These are phyloP conservation scores for Ogataea kodamae DNA, from an alignment of 805 yeast species.

Conservation along the genomic window DNA sequence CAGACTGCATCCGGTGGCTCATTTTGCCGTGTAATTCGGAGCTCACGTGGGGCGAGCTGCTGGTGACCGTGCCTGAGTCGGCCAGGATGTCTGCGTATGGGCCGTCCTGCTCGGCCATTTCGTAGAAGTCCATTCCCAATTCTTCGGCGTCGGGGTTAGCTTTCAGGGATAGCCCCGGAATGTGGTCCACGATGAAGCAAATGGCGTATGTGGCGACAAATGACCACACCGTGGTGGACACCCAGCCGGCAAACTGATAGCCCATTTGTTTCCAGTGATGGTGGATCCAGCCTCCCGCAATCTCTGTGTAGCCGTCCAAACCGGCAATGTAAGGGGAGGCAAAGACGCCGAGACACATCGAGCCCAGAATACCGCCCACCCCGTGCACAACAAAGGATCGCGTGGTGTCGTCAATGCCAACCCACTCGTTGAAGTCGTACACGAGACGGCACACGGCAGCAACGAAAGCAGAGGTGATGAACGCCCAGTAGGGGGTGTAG, in stretches of 20 bases:
- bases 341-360: slow-evolving; percentile 41
- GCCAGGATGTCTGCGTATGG: slow-evolving; percentile 9
- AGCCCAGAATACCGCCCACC: slow-evolving; percentile 45
- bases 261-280: slow-evolving; percentile 45
- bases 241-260: slow-evolving; percentile 44
- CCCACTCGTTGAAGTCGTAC: slow-evolving; percentile 37
- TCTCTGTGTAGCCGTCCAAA: slow-evolving; percentile 41
- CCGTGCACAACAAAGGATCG: slow-evolving; percentile 46
- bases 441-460: slow-evolving; percentile 37
- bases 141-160: slow-evolving; percentile 45
- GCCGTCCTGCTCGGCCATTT: slow-evolving; percentile 42
- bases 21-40: slow-evolving; percentile 15
- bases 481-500: slow-evolving; percentile 45
- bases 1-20: slow-evolving; percentile 12
- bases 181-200: slow-evolving; percentile 45
- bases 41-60: slow-evolving; percentile 17
- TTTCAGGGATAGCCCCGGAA: slow-evolving; percentile 48
- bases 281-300: slow-evolving; percentile 45
- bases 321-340: slow-evolving; percentile 43
- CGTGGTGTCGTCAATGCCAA: slow-evolving; percentile 44
- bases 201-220: slow-evolving; percentile 39
- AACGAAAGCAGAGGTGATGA: slow-evolving; percentile 39
- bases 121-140: slow-evolving; percentile 48
- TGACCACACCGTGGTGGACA: slow-evolving; percentile 43
- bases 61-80: slow-evolving; percentile 11